Evolutionary conservation across 2,329 filamentous ascomycete species (phyloP).

Genomic region (Cordyceps javanica): DNA sequence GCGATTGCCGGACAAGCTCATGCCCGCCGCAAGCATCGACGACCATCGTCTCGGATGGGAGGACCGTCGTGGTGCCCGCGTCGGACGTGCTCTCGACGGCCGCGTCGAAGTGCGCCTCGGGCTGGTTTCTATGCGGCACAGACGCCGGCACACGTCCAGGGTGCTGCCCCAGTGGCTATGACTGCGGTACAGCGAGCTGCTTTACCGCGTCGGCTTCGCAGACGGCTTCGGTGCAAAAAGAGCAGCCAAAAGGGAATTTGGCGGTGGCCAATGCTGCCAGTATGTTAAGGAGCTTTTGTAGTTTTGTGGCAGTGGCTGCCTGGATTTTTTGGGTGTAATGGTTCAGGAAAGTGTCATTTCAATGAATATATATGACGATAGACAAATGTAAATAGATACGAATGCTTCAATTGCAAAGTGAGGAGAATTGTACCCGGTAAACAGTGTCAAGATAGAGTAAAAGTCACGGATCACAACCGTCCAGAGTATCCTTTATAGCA

Average conservation of each 20-base stretch:
- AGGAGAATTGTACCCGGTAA: not conserved
- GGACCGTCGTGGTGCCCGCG: constrained; percentile 64
- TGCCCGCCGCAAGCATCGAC: constrained; percentile 59
- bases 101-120: constrained; percentile 58
- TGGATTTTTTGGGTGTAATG: not conserved
- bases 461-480: not conserved
- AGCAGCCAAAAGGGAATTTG: constrained; percentile 15
- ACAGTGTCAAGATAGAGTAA: not conserved
- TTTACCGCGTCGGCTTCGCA: constrained; percentile 47
- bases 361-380: not conserved
- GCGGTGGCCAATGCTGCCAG: not conserved
- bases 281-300: not conserved
- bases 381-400: not conserved
- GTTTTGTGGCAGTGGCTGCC: not conserved
- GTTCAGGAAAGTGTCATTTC: not conserved
- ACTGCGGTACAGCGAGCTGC: constrained; percentile 68
- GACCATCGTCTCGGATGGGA: constrained; percentile 60
- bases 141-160: constrained; percentile 59
- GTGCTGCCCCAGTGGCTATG: constrained; percentile 76
- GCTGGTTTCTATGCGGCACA: constrained; percentile 68
- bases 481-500: not conserved
- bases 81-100: constrained; percentile 37
- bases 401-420: not conserved
- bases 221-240: constrained; percentile 53
- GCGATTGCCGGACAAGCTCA: constrained; percentile 74